Evolutionary conservation across 805 yeast genomes (phyloP).

Genomic region (Monosporozyma solicola): DNA sequence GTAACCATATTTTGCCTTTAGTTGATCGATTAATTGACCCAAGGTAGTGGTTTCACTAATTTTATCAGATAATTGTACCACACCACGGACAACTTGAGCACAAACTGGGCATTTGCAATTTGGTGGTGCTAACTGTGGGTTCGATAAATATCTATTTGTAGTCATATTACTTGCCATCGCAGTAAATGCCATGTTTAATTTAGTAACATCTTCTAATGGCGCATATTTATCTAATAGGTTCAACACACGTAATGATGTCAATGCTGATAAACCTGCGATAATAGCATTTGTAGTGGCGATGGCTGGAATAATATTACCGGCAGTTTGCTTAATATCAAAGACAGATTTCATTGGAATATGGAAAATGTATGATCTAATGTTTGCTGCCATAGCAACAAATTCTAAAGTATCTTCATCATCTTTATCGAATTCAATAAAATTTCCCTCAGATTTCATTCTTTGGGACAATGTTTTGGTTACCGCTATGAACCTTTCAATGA

Average conservation of each 20-base stretch:
- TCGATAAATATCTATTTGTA: conserved; percentile 48
- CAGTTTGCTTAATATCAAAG: conserved; percentile 87
- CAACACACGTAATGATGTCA: conserved; percentile 57
- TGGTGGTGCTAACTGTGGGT: conserved; percentile 54
- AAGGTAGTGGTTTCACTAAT: conserved; percentile 33
- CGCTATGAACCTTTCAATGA: conserved; percentile 47
- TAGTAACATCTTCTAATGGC: conserved; percentile 30
- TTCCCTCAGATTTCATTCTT: conserved; percentile 35
- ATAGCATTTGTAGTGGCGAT: conserved; percentile 97
- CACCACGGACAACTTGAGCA: conserved; percentile 42
- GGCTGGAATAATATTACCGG: conserved; percentile 97
- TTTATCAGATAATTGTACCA: conserved; percentile 30
- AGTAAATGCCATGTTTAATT: conserved; percentile 40
- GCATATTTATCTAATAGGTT: conserved; percentile 24
- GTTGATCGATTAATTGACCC: conserved; percentile 40
- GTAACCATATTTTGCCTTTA: conserved; percentile 45
- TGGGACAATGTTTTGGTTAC: conserved; percentile 42
- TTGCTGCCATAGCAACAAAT: conserved; percentile 82
- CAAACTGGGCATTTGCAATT: conserved; percentile 66
- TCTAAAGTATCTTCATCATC: conserved; percentile 88
- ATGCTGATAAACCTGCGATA: conserved; percentile 78
- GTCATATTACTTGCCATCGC: conserved; percentile 39
- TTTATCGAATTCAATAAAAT: conserved; percentile 65
- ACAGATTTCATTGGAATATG: conserved; percentile 62
- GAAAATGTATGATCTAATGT: conserved; percentile 64